phyloP scores from a whole-genome alignment of 352 stramenopile species.

The Phytophthora sp. region DNA sequence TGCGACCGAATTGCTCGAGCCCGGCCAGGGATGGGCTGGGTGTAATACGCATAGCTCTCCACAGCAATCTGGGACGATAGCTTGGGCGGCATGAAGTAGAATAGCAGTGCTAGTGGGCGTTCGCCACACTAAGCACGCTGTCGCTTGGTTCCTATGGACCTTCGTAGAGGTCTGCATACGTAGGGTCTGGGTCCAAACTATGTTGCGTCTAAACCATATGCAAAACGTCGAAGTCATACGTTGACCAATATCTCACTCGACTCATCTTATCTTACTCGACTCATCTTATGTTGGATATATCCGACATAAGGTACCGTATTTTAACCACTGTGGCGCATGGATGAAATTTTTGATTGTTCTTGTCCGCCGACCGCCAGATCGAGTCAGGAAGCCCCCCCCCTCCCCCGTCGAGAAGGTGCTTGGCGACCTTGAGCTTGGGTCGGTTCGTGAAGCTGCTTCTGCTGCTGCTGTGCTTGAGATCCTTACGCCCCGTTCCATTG shows the following conservation, averaged over 20 bases:
- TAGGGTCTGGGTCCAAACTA: conserved; percentile 5
- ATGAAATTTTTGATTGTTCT: neutral
- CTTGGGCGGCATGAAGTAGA: conserved; percentile 15
- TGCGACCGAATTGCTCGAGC: neutral
- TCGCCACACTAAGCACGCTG: neutral
- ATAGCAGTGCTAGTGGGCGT: conserved; percentile 16
- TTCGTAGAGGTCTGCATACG: neutral
- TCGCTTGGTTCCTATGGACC: conserved; percentile 5
- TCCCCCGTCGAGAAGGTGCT: neutral
- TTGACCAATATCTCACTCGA: too few relatives aligned
- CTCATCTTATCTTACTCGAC: too few relatives aligned
- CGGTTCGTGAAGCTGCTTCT: neutral
- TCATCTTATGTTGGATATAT: conserved; percentile 8
- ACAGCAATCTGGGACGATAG: neutral
- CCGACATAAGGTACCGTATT: conserved; percentile 21
- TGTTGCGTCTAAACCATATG: neutral
- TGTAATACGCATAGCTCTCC: neutral
- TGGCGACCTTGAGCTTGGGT: neutral
- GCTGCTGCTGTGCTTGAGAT: neutral
- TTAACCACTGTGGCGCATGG: neutral
- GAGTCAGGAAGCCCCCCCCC: conserved; percentile 7
- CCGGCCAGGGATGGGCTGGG: too few relatives aligned
- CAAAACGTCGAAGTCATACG: too few relatives aligned
- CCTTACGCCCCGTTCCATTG: neutral
- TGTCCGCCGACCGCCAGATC: neutral